Percentiles rank a stretch among this genome's conserved stretches.
Conservation (phyloP, 2,329 filamentous ascomycete species). For the Paraconiothyrium sp. region DNA sequence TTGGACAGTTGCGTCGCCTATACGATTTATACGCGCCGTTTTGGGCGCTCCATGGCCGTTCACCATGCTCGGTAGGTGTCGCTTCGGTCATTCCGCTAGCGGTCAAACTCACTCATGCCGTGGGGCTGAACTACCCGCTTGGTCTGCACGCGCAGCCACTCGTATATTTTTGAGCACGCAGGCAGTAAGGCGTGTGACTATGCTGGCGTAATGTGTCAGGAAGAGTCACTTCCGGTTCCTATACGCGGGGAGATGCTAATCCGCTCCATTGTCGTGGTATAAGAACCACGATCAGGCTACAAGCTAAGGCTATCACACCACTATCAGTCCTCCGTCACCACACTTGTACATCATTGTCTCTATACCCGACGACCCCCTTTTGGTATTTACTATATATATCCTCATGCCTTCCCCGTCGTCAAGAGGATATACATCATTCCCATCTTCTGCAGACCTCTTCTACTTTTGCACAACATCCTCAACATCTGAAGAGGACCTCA, state of each 20-base stretch:
- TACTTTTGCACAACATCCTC: slow-evolving; percentile 49
- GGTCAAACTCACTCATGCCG: slow-evolving; percentile 30
- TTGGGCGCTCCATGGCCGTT: slow-evolving; percentile 16
- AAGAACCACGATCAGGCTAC: slow-evolving; percentile 35
- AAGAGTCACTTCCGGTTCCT: slow-evolving; percentile 20
- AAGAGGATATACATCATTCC: slow-evolving; percentile 45
- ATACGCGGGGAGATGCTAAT: slow-evolving; percentile 21
- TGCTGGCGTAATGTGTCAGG: slow-evolving; percentile 35
- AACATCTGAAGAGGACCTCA: slow-evolving; percentile 45
- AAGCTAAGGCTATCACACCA: slow-evolving; percentile 22
- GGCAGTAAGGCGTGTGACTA: slow-evolving; percentile 36
- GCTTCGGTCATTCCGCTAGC: slow-evolving; percentile 30
- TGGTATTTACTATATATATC: slow-evolving; percentile 7
- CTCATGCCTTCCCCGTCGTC: slow-evolving; percentile 45
- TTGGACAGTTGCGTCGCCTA: slow-evolving; percentile 7
- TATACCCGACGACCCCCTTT: slow-evolving; percentile 7
- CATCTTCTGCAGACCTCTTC: slow-evolving; percentile 48
- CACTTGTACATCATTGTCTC: slow-evolving; percentile 17
- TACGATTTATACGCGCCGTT: slow-evolving; percentile 12
- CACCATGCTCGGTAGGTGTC: slow-evolving; percentile 24
- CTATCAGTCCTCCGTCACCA: slow-evolving; percentile 16
- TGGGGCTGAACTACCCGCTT: slow-evolving; percentile 17
- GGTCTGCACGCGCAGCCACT: slow-evolving; percentile 27
- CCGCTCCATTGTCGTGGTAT: slow-evolving; percentile 30
- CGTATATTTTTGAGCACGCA: slow-evolving; percentile 31